A percentile compares a stretch with the other conserved stretches of the same genome.
Evolutionary conservation across 2,329 filamentous ascomycete genomes (phyloP).

Genomic region (Epichloe gansuensis): DNA sequence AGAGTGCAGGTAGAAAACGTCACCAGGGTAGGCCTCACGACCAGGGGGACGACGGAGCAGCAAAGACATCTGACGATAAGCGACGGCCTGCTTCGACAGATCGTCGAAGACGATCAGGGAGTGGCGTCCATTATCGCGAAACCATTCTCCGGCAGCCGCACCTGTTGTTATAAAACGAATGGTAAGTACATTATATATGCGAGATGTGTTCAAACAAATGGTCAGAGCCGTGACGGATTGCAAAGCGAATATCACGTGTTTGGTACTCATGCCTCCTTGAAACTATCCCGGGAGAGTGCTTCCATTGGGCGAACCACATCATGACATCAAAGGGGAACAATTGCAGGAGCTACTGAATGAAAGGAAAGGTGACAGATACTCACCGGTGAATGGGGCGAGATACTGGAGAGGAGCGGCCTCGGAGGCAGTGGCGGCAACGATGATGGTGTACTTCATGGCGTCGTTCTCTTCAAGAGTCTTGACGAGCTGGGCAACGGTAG

Average conservation of each 20-base stretch:
- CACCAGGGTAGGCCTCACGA: conserved; percentile 98
- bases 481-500: conserved; percentile 97
- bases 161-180: conserved; percentile 1
- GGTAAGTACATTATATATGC: background rate
- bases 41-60: conserved; percentile 94
- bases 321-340: no score
- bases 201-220: background rate
- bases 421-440: conserved; percentile 93
- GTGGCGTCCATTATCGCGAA: conserved; percentile 78
- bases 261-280: background rate
- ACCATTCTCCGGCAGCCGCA: conserved; percentile 52
- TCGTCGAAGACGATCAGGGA: conserved; percentile 87
- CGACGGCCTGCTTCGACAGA: conserved; percentile 94
- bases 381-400: conserved; percentile 81
- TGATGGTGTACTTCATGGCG: conserved; percentile 93
- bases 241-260: background rate
- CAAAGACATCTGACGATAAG: conserved; percentile 98
- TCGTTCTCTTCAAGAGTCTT: conserved; percentile 99
- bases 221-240: background rate
- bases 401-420: conserved; percentile 94
- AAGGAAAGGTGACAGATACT: background rate
- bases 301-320: no score
- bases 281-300: background rate
- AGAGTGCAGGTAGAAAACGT: conserved; percentile 99
- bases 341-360: no score